phyloP scores from a whole-genome alignment of 2,329 filamentous ascomycete genomes.

The Fusarium paranaense region DNA sequence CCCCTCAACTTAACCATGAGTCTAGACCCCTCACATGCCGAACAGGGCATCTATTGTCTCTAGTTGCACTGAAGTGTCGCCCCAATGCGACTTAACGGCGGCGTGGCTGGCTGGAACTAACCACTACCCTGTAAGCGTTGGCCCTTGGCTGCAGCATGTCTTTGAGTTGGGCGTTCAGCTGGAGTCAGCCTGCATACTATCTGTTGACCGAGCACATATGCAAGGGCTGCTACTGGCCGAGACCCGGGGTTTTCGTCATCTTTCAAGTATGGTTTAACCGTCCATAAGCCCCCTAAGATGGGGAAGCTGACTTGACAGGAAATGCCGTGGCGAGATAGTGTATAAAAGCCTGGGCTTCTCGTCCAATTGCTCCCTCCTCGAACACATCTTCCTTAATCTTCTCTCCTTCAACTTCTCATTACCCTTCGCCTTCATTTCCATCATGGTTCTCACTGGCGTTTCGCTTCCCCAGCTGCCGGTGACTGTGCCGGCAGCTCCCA shows the following conservation, averaged over 20 bases:
- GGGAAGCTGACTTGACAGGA: background rate
- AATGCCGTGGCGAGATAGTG: accelerated
- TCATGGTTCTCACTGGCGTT: constrained; percentile 2
- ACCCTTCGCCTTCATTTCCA: background rate
- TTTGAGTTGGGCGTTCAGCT: background rate
- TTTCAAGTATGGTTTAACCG: background rate
- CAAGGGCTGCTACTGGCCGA: background rate
- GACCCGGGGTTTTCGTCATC: background rate
- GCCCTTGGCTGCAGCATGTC: background rate
- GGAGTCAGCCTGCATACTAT: constrained; percentile 4
- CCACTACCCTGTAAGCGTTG: background rate
- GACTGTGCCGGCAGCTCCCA: background rate
- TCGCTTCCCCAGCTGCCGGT: constrained; percentile 11
- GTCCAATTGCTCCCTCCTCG: background rate
- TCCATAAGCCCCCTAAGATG: background rate
- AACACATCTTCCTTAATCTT: background rate
- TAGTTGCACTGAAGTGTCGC: background rate
- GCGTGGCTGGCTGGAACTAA: constrained; percentile 4
- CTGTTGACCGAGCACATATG: background rate
- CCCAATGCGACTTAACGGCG: background rate
- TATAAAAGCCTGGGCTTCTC: background rate
- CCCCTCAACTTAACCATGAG: background rate
- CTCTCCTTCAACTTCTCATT: background rate
- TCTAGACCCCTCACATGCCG: background rate
- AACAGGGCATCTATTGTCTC: background rate